Base-by-base conservation (phyloP, 495 filamentous ascomycete genomes). In the Daldinia grandis region DNA sequence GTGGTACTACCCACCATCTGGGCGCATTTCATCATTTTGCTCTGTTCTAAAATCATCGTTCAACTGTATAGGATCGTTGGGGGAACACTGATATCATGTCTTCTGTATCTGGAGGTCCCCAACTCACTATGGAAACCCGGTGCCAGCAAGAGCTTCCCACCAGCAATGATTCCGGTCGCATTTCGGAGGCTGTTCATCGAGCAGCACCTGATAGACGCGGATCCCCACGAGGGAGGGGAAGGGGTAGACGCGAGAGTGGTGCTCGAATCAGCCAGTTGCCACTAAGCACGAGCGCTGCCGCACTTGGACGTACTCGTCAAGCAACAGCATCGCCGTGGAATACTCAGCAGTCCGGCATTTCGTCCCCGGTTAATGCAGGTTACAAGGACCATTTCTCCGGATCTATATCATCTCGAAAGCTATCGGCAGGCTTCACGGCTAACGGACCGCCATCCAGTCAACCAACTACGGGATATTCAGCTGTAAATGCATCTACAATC, bases 401-500 rank as follows among this genome's bases (percentile, higher is more conserved):
- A 25, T 55, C 71, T 3, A 61, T 33, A 15, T 66, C 74, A 9
- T 69, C 71, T 10, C 68, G 64, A 10, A 63, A 70, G n/a, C 33
- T 69, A 10, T 76, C 74, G 2, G 68, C 71, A 4, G 55, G 62
- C 19, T 69, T 64, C 10, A 64, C 53, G 12, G 55, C 68, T 9
- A 65, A 30, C 7, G 40, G 59, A 15, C 62, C 68, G 15, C 31
- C 61, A 8, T 65, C 62, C 1, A 62, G 66, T 3, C 62, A 68
- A 14, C 58, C 65, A 0, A 72, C 65, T 4, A 65, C 57, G 19
- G 64, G 57, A 12, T 62, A 44, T 25, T 58, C 68, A n/a, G 10
- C 64, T 0, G 33, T 58, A 14, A 66, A 56, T 4, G 62, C 64
- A 5, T 27, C 58, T 21, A 51, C 31, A n/a, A 21, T 15, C n/a